phyloP scores from a whole-genome alignment of 768 basidiomycete genomes.

The Kwoniella sp. region DNA sequence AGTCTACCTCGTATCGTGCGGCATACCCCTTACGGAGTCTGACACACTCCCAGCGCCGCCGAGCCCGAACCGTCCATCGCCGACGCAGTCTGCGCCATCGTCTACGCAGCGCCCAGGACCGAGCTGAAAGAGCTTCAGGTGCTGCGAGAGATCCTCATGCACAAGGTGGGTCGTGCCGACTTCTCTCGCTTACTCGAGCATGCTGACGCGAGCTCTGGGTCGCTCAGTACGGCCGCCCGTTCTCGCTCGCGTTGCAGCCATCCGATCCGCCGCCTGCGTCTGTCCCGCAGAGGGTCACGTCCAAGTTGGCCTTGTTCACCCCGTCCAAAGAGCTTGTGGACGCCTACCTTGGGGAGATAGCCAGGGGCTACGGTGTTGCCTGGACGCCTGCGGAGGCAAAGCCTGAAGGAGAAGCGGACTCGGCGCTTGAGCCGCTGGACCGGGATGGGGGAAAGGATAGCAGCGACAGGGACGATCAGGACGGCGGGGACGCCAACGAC shows the following conservation, averaged over 20 bases:
- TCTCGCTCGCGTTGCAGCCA: slow-evolving; percentile 77
- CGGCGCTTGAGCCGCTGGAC: slow-evolving; percentile 16
- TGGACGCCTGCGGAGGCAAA: slow-evolving; percentile 56
- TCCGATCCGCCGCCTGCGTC: slow-evolving; percentile 62
- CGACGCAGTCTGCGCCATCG: slow-evolving; percentile 82
- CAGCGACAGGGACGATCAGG: slow-evolving; percentile 29
- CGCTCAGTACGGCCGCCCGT: slow-evolving; percentile 72
- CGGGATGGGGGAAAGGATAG: slow-evolving; percentile 14
- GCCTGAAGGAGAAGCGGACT: slow-evolving; percentile 34
- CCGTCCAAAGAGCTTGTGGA: slow-evolving; percentile 75
- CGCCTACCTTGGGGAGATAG: slow-evolving; percentile 82
- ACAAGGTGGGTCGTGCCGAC: slow-evolving; percentile 56
- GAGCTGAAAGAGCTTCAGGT: slow-evolving; percentile 88
- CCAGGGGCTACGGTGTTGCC: slow-evolving; percentile 73
- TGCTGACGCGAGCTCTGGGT: not conserved
- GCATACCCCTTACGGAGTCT: not conserved
- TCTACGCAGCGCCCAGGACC: slow-evolving; percentile 85
- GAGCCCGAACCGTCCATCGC: slow-evolving; percentile 81
- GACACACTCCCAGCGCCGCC: slow-evolving; percentile 46
- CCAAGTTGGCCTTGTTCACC: slow-evolving; percentile 66
- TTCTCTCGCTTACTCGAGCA: not conserved
- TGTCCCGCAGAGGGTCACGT: slow-evolving; percentile 75
- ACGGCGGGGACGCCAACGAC: not conserved
- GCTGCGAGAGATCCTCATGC: slow-evolving; percentile 87
- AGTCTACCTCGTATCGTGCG: not conserved